Conservation (phyloP, 345 rosid species). For the Punica granatum region DNA sequence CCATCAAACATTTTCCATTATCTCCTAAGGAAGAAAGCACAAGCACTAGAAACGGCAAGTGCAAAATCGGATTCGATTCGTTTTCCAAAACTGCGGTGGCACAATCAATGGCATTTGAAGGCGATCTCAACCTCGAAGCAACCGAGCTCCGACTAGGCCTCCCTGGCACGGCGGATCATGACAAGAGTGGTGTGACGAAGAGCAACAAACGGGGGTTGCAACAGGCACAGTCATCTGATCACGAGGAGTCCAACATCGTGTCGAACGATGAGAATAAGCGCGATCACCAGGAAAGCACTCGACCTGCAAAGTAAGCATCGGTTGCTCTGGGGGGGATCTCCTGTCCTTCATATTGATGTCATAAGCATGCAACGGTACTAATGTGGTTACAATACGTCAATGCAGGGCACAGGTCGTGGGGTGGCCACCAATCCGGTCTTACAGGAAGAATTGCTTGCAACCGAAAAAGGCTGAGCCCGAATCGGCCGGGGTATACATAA, state of each 20-base stretch:
- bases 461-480: conserved; percentile 40
- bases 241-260: conserved; percentile 9
- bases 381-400: not conserved
- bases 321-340: not conserved
- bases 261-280: conserved; percentile 8
- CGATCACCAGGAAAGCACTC: conserved; percentile 22
- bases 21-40: not conserved
- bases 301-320: conserved; percentile 60
- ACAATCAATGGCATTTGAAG: conserved; percentile 6
- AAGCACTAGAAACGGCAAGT: not conserved
- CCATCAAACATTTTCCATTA: not conserved
- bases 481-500: conserved; percentile 42
- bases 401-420: conserved; percentile 64
- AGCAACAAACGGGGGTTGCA: conserved; percentile 43
- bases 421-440: conserved; percentile 78
- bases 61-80: not conserved
- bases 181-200: conserved; percentile 10
- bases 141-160: conserved; percentile 86
- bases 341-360: not conserved
- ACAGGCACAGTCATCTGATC: conserved; percentile 9
- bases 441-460: conserved; percentile 44
- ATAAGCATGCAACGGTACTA: not conserved
- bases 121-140: conserved; percentile 59
- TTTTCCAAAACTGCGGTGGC: not conserved
- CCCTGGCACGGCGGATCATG: conserved; percentile 57